phyloP scores from a whole-genome alignment of 192 early-diverging fungal species.

The Backusella tuberculispora region DNA sequence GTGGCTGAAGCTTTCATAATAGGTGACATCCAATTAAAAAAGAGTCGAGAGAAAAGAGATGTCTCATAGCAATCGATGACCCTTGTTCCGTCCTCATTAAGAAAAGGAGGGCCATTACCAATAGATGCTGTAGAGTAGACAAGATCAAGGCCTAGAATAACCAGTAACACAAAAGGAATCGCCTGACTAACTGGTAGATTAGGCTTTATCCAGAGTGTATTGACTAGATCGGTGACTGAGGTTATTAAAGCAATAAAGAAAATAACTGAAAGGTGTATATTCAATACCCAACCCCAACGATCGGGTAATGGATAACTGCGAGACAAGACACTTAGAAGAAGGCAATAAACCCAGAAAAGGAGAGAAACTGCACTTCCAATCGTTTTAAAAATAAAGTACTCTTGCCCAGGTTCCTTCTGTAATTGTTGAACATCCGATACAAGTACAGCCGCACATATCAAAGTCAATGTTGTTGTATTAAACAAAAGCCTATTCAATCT shows the following conservation, averaged over 20 bases:
- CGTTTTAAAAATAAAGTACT: neutral
- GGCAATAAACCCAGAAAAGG: slow-evolving; percentile 30
- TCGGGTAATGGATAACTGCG: slow-evolving; percentile 28
- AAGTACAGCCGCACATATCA: neutral
- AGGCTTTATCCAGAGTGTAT: neutral
- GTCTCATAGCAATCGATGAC: neutral
- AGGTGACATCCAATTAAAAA: slow-evolving; percentile 44
- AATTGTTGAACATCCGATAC: neutral
- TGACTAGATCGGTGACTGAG: neutral
- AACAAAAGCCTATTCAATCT: neutral
- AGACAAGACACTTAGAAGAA: slow-evolving; percentile 30
- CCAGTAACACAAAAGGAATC: neutral
- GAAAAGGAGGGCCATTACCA: neutral
- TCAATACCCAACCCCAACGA: slow-evolving; percentile 37
- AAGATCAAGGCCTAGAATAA: slow-evolving; percentile 21
- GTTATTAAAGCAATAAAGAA: neutral
- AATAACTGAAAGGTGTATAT: slow-evolving; percentile 34
- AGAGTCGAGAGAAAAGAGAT: slow-evolving; percentile 41
- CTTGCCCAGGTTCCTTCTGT: neutral
- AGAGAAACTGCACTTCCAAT: slow-evolving; percentile 1
- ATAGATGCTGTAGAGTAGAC: slow-evolving; percentile 17
- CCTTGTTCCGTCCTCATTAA: slow-evolving; percentile 13
- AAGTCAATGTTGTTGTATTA: neutral
- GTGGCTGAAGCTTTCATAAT: slow-evolving; percentile 37
- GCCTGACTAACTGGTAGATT: neutral